These are phyloP conservation scores for Nitzschia sp. DNA, from an alignment of 108 stramenopile genomes.

Conservation along the genomic window DNA sequence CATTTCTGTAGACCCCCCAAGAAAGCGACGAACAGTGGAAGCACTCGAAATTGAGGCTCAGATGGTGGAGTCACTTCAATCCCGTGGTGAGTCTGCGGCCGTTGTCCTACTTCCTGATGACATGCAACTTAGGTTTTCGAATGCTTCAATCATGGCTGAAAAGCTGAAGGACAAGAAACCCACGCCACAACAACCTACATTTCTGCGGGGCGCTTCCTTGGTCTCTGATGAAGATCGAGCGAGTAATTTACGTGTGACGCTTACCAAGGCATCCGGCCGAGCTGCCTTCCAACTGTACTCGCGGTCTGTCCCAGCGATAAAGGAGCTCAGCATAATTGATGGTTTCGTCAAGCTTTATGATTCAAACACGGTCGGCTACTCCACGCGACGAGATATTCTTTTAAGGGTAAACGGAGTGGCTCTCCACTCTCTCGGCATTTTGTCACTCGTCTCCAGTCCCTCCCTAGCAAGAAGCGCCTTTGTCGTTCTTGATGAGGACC, in stretches of 20 bases:
- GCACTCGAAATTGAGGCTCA: background rate
- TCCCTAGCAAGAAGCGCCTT: constrained; percentile 35
- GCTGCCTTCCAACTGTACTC: constrained; percentile 74
- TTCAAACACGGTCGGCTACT: constrained; percentile 55
- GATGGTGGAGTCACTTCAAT: background rate
- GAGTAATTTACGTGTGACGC: background rate
- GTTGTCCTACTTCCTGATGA: constrained; percentile 53
- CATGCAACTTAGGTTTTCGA: constrained; percentile 28
- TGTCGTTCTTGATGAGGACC: constrained; percentile 11
- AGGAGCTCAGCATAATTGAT: constrained; percentile 79
- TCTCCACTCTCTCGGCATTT: constrained; percentile 65
- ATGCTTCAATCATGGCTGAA: background rate
- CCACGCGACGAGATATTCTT: constrained; percentile 61
- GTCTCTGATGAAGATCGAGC: background rate
- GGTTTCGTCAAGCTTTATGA: constrained; percentile 81
- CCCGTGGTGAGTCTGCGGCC: constrained; percentile 24
- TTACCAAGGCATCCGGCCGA: constrained; percentile 39
- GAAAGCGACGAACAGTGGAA: background rate
- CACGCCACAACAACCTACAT: background rate
- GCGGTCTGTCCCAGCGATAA: constrained; percentile 75
- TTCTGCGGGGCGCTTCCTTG: background rate
- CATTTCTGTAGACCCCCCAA: background rate
- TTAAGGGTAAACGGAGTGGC: constrained; percentile 72
- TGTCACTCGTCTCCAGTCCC: constrained; percentile 67
- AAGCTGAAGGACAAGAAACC: background rate